Conservation (phyloP, 805 yeast genomes). For the Candida awuae region DNA sequence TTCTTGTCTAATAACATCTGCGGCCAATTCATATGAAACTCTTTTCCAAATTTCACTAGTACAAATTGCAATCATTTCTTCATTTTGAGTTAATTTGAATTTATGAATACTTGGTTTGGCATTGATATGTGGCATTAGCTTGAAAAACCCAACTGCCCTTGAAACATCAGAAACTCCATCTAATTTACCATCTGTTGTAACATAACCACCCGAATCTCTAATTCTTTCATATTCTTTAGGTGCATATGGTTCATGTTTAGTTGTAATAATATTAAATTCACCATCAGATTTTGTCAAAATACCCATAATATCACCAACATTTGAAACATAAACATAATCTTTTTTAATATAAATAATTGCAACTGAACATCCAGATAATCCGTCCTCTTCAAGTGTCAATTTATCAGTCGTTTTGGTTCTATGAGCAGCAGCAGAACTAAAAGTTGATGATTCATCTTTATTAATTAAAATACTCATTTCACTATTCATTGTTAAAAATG, state of each 20-base stretch:
- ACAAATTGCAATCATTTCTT: constrained; percentile 79
- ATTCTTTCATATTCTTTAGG: constrained; percentile 76
- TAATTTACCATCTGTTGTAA: constrained; percentile 72
- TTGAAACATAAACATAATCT: constrained; percentile 66
- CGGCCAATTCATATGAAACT: constrained; percentile 76
- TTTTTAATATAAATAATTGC: constrained; percentile 75
- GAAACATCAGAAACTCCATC: constrained; percentile 81
- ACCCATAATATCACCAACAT: constrained; percentile 85
- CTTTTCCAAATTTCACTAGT: constrained; percentile 80
- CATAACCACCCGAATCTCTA: constrained; percentile 86
- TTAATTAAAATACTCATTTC: constrained; percentile 63
- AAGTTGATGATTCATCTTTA: constrained; percentile 35
- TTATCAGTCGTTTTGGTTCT: constrained; percentile 43
- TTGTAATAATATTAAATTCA: constrained; percentile 63
- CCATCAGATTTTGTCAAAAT: constrained; percentile 75
- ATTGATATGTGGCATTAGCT: constrained; percentile 77
- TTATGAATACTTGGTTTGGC: constrained; percentile 77
- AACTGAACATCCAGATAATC: constrained; percentile 74
- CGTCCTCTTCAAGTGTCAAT: constrained; percentile 57
- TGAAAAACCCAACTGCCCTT: constrained; percentile 87
- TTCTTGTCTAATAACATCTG: constrained; percentile 79
- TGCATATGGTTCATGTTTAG: constrained; percentile 76
- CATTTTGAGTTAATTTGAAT: constrained; percentile 53
- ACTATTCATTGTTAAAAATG: constrained; percentile 72
- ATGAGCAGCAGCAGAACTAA: constrained; percentile 43